These are phyloP conservation scores for Erucastrum elatum DNA, from an alignment of 345 rosid genomes.

Conservation along the genomic window DNA sequence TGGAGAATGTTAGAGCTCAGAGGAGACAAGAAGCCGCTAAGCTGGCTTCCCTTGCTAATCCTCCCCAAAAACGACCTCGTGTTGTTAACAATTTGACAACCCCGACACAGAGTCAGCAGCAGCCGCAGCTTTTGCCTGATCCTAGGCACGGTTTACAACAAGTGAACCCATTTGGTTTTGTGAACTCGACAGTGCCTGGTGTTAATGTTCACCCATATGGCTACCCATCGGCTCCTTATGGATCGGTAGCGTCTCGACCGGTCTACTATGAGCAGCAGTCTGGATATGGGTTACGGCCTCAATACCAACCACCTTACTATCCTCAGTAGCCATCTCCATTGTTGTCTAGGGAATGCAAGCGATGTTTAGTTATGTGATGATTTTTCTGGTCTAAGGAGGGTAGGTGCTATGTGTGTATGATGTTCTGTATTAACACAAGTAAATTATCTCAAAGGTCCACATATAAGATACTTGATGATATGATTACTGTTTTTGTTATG, in stretches of 20 bases:
- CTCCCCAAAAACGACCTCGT: background rate
- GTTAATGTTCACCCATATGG: slow-evolving; percentile 38
- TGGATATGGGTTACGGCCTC: slow-evolving; percentile 44
- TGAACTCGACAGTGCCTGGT: slow-evolving; percentile 30
- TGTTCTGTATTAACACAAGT: background rate
- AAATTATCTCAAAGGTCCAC: background rate
- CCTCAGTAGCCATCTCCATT: slow-evolving; percentile 43
- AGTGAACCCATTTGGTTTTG: slow-evolving; percentile 46
- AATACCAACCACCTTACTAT: slow-evolving; percentile 45
- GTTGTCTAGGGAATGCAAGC: background rate
- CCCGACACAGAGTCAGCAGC: slow-evolving; percentile 26
- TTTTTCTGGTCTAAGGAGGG: background rate
- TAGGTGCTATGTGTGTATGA: slow-evolving; percentile 1
- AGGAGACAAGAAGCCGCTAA: background rate
- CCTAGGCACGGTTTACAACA: slow-evolving; percentile 37
- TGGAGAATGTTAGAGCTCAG: slow-evolving; percentile 48
- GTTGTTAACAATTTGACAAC: slow-evolving; percentile 19
- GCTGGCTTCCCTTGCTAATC: background rate
- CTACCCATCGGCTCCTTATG: slow-evolving; percentile 40
- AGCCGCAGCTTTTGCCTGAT: slow-evolving; percentile 10
- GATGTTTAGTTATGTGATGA: background rate
- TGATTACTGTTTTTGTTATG: background rate
- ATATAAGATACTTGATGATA: background rate
- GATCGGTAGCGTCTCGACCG: slow-evolving; percentile 41
- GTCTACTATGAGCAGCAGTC: slow-evolving; percentile 44